These are phyloP conservation scores for Aspergillus kassunensis DNA, from an alignment of 495 filamentous ascomycete species.

Conservation along the genomic window DNA sequence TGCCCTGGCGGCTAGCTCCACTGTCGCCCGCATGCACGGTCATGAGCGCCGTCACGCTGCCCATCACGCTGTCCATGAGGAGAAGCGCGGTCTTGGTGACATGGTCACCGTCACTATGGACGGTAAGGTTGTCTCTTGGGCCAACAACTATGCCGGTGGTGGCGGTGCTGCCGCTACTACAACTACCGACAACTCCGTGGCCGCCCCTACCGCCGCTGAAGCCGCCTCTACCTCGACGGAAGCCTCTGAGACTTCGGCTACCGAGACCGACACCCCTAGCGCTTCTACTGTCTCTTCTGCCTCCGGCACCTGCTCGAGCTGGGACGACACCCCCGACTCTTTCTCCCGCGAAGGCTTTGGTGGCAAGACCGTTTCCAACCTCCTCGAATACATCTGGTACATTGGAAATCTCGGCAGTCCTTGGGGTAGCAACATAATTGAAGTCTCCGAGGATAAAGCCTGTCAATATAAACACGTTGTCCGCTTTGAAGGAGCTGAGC, in stretches of 20 bases:
- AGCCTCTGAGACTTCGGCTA: slow-evolving; percentile 7
- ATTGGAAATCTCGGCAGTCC: slow-evolving; percentile 47
- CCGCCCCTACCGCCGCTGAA: slow-evolving; percentile 12
- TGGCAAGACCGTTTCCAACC: slow-evolving; percentile 16
- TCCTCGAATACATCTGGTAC: slow-evolving; percentile 21
- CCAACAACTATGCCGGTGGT: slow-evolving; percentile 55
- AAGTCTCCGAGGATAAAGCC: slow-evolving; percentile 32
- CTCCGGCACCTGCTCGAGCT: slow-evolving; percentile 21
- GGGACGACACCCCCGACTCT: slow-evolving; percentile 23
- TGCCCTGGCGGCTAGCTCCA: slow-evolving; percentile 40
- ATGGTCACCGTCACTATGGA: slow-evolving; percentile 59
- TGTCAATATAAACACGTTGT: slow-evolving; percentile 44
- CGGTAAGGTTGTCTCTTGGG: slow-evolving; percentile 58
- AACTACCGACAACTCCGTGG: slow-evolving; percentile 13
- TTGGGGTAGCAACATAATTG: slow-evolving; percentile 53
- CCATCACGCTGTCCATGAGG: slow-evolving; percentile 27
- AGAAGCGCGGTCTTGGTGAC: slow-evolving; percentile 43
- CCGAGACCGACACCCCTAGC: slow-evolving; percentile 18
- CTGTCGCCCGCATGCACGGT: slow-evolving; percentile 41
- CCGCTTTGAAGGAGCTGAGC: slow-evolving; percentile 39
- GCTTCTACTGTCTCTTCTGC: slow-evolving; percentile 20
- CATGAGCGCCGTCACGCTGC: slow-evolving; percentile 46
- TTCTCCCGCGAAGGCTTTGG: slow-evolving; percentile 33
- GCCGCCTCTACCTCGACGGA: slow-evolving; percentile 12
- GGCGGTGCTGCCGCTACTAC: slow-evolving; percentile 15